Percentiles rank a stretch among this genome's conserved stretches.
Conservation (phyloP, 495 filamentous ascomycete species). For the Friedmanniomyces endolithicus region DNA sequence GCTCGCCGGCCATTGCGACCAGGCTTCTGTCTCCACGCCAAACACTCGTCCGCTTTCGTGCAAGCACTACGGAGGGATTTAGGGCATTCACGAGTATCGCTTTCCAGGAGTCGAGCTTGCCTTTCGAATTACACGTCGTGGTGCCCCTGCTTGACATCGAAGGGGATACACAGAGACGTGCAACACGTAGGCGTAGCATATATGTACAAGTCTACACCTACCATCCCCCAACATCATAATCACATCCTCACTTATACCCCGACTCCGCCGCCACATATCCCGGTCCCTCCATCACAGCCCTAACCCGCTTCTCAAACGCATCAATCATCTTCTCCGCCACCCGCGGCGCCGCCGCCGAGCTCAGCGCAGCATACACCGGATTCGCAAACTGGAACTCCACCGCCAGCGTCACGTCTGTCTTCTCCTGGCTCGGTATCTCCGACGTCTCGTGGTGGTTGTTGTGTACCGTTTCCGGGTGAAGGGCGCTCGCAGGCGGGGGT, state of each 20-base stretch:
- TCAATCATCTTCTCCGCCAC: conserved; percentile 80
- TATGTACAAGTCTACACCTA: neutral
- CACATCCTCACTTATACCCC: neutral
- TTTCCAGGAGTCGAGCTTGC: no score
- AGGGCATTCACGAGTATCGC: no score
- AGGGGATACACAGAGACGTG: no score
- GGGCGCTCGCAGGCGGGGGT: conserved; percentile 24
- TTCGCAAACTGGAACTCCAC: conserved; percentile 76
- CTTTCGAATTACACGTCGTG: no score
- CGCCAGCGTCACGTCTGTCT: conserved; percentile 60
- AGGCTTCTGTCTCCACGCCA: no score
- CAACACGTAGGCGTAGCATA: no score
- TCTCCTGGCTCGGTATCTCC: conserved; percentile 25
- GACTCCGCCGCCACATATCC: neutral
- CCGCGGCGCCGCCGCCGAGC: conserved; percentile 65
- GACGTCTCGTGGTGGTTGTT: conserved; percentile 16
- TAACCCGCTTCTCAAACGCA: conserved; percentile 77
- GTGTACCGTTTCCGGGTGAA: conserved; percentile 15
- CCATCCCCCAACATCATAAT: neutral
- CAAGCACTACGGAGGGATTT: no score
- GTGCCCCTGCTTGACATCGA: no score
- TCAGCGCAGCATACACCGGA: conserved; percentile 68
- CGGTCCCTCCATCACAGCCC: conserved; percentile 32
- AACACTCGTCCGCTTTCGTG: no score
- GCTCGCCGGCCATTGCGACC: no score